A percentile compares a stretch with the other conserved stretches of the same genome.
These are phyloP conservation scores for Herpetomonas samuelpessoai DNA, from an alignment of 208 protist species.

Conservation along the genomic window DNA sequence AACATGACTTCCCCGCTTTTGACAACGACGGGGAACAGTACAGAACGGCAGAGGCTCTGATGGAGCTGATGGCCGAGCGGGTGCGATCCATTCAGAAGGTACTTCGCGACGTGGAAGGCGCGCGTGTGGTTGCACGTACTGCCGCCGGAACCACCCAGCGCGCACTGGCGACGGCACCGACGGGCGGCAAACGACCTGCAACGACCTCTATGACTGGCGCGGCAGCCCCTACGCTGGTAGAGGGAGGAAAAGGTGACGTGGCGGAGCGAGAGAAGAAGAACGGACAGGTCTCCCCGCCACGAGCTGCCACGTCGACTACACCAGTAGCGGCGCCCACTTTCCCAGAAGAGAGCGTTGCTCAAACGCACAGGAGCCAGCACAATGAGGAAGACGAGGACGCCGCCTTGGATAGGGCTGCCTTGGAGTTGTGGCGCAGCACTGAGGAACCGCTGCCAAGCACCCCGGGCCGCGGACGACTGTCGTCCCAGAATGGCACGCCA, in stretches of 20 bases:
- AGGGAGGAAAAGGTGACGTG: too few species aligned
- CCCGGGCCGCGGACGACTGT: neutral
- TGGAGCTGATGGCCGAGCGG: slow-evolving; percentile 48
- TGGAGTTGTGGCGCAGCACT: slow-evolving; percentile 43
- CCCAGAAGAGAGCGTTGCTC: too few species aligned
- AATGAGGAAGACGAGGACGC: neutral
- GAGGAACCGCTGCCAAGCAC: slow-evolving; percentile 31
- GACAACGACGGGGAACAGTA: neutral
- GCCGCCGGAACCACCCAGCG: too few species aligned
- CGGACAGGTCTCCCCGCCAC: too few species aligned
- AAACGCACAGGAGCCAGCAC: neutral
- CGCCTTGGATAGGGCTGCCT: neutral
- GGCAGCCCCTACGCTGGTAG: slow-evolving; percentile 1
- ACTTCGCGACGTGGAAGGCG: slow-evolving; percentile 16
- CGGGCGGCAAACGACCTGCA: neutral
- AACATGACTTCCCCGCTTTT: neutral
- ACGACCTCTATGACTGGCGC: neutral
- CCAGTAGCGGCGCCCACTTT: too few species aligned
- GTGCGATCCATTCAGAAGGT: slow-evolving; percentile 46
- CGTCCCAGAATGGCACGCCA: too few species aligned
- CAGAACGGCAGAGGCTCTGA: slow-evolving; percentile 11
- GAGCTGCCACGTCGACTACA: too few species aligned
- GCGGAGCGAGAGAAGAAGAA: too few species aligned
- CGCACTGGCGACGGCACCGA: neutral
- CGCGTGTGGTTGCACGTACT: too few species aligned